These are phyloP conservation scores for Candolleomyces eurysporus DNA, from an alignment of 768 basidiomycete genomes.

Conservation along the genomic window DNA sequence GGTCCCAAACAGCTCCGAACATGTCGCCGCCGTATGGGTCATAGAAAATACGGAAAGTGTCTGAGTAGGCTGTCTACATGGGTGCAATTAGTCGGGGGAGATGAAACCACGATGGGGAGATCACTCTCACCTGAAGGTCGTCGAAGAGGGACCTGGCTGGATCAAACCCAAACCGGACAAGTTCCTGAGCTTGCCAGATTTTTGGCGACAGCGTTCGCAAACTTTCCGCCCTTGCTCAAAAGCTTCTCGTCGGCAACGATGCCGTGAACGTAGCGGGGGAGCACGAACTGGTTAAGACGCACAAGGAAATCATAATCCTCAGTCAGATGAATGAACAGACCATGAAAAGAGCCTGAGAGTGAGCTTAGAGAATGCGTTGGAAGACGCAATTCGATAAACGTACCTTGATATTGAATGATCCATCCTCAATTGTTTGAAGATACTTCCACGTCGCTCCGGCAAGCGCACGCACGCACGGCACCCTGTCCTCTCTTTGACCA, in stretches of 20 bases:
- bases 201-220: conserved; percentile 41
- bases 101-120: neutral
- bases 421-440: conserved; percentile 51
- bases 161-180: conserved; percentile 71
- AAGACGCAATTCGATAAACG: neutral
- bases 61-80: conserved; percentile 64
- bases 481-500: conserved; percentile 76
- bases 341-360: conserved; percentile 43
- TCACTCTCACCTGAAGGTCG: conserved; percentile 64
- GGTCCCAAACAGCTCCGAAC: conserved; percentile 90
- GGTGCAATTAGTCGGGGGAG: neutral
- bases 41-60: conserved; percentile 80
- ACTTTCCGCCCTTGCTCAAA: conserved; percentile 42
- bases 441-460: conserved; percentile 73
- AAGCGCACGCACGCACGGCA: conserved; percentile 64
- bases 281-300: conserved; percentile 58
- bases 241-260: conserved; percentile 45
- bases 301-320: conserved; percentile 86
- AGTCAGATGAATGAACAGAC: conserved; percentile 82
- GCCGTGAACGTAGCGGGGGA: conserved; percentile 78
- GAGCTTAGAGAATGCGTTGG: neutral
- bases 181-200: conserved; percentile 22
- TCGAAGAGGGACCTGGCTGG: conserved; percentile 64
- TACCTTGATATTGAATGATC: conserved; percentile 61
- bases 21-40: conserved; percentile 85